These are phyloP conservation scores for Priceomyces melissophilus DNA, from an alignment of 805 yeast genomes.

Conservation along the genomic window DNA sequence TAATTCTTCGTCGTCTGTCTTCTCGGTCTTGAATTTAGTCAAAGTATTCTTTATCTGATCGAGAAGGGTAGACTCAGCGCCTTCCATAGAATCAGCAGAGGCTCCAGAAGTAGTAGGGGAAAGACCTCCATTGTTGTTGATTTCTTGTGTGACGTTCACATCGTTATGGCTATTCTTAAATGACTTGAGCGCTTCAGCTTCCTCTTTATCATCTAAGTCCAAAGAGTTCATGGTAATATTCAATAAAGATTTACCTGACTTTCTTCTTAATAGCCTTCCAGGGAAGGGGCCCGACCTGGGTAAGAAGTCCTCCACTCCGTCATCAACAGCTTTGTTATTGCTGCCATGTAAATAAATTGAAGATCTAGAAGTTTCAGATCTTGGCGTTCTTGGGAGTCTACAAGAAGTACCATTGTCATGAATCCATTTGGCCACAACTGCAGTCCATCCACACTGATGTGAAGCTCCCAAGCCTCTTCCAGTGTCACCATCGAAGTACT, in stretches of 20 bases:
- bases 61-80: constrained; percentile 30
- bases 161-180: constrained; percentile 9
- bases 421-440: constrained; percentile 85
- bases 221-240: constrained; percentile 64
- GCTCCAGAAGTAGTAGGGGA: constrained; percentile 20
- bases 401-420: constrained; percentile 81
- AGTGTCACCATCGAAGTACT: constrained; percentile 90
- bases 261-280: constrained; percentile 57
- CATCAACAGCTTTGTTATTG: constrained; percentile 16
- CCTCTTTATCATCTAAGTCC: constrained; percentile 64
- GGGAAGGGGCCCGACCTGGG: constrained; percentile 49
- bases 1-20: constrained; percentile 35
- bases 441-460: constrained; percentile 97
- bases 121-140: constrained; percentile 13
- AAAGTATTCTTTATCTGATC: constrained; percentile 36
- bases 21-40: constrained; percentile 24
- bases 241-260: constrained; percentile 70
- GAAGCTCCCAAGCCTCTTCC: constrained; percentile 93
- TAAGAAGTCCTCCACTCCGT: constrained; percentile 38
- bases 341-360: constrained; percentile 20
- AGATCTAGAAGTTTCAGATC: constrained; percentile 25
- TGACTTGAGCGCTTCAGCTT: constrained; percentile 13
- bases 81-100: constrained; percentile 27
- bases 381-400: constrained; percentile 46
- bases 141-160: constrained; percentile 17